Evolutionary conservation across 2,329 filamentous ascomycete genomes (phyloP).

Genomic region (Hypoxylon rubiginosum): DNA sequence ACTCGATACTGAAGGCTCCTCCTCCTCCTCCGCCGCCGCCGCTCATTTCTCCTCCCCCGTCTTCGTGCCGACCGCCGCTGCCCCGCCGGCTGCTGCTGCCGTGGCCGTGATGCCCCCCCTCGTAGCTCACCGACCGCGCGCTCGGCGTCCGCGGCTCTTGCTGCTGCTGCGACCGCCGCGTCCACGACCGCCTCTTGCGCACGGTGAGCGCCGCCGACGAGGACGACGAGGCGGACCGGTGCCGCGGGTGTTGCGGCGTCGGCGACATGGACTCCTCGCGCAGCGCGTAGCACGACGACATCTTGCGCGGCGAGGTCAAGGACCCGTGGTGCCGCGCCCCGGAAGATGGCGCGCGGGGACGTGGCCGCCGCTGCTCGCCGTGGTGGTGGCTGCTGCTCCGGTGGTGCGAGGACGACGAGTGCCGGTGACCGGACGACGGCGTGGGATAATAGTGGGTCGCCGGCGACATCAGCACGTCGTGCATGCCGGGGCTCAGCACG

Average conservation of each 20-base stretch:
- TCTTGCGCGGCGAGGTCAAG: constrained; percentile 58
- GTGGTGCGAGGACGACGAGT: neutral
- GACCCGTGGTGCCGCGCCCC: constrained; percentile 63
- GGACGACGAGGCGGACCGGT: constrained; percentile 43
- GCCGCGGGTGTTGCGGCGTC: constrained; percentile 49
- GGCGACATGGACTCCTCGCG: constrained; percentile 55
- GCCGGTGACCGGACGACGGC: constrained; percentile 4
- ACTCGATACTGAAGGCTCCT: constrained; percentile 62
- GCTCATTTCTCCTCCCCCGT: constrained; percentile 47
- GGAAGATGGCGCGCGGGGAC: constrained; percentile 67
- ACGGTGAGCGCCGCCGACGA: constrained; percentile 46
- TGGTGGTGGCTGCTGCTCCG: constrained; percentile 47
- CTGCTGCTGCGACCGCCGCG: constrained; percentile 36
- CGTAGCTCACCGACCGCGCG: constrained; percentile 18
- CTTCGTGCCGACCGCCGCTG: constrained; percentile 26
- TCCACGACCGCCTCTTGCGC: constrained; percentile 57
- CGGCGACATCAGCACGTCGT: constrained; percentile 30
- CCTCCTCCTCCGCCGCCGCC: constrained; percentile 42
- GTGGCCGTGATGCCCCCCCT: neutral
- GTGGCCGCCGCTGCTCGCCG: constrained; percentile 59
- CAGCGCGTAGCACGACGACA: constrained; percentile 41
- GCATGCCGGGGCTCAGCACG: constrained; percentile 53
- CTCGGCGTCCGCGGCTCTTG: constrained; percentile 39
- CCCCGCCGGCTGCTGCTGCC: neutral
- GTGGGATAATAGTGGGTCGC: constrained; percentile 45